Percentiles rank a stretch among this genome's conserved stretches.
These are phyloP conservation scores for Danielia reshetovae DNA, from an alignment of 805 yeast genomes.

Conservation along the genomic window DNA sequence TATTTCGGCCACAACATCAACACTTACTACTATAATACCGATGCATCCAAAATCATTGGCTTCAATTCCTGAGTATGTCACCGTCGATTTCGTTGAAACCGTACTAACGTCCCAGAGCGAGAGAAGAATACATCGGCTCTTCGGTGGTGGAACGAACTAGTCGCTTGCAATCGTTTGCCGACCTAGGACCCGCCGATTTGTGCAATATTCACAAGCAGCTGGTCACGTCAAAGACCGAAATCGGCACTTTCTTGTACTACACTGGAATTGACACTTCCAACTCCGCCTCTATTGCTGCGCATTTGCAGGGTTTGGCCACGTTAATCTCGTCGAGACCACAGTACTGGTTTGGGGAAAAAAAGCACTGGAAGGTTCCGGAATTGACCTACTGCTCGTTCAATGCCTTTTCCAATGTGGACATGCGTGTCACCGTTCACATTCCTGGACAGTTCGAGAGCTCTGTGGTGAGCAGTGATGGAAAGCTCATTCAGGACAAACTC, in stretches of 20 bases:
- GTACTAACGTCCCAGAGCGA: constrained; percentile 28
- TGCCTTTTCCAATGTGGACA: constrained; percentile 56
- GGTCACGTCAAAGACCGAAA: constrained; percentile 41
- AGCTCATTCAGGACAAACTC: constrained; percentile 46
- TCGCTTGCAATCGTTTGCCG: constrained; percentile 54
- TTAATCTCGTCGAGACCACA: constrained; percentile 57
- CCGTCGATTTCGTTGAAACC: neutral
- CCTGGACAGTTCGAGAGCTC: constrained; percentile 69
- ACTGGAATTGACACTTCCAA: constrained; percentile 75
- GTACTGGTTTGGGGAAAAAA: constrained; percentile 76
- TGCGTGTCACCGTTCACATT: constrained; percentile 66
- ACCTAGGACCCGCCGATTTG: constrained; percentile 71
- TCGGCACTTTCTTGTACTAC: constrained; percentile 71
- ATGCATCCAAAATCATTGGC: constrained; percentile 37
- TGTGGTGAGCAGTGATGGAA: constrained; percentile 50
- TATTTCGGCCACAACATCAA: too few species aligned
- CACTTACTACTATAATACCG: neutral
- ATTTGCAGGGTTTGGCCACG: constrained; percentile 63
- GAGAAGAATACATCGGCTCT: constrained; percentile 54
- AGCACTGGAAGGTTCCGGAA: constrained; percentile 65
- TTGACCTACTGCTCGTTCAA: constrained; percentile 67
- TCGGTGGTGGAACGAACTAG: constrained; percentile 63
- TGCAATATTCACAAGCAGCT: constrained; percentile 46
- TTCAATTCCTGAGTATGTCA: constrained; percentile 38
- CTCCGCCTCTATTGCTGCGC: constrained; percentile 75